Evolutionary conservation across 192 early-diverging fungal species (phyloP).

Genomic region (Entophlyctis helioformis): DNA sequence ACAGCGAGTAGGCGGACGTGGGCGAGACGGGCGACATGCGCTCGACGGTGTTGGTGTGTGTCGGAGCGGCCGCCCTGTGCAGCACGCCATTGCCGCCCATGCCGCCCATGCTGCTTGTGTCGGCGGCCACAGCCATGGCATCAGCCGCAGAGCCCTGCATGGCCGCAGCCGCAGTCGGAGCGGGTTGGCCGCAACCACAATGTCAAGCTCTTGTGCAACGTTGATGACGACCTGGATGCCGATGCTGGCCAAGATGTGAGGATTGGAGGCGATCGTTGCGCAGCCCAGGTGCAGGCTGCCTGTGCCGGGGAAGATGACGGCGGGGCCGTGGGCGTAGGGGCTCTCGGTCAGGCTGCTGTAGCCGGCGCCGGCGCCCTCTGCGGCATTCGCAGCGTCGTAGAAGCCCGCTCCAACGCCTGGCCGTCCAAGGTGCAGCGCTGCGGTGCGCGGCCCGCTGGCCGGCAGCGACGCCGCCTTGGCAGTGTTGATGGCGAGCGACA

Average conservation of each 20-base stretch:
- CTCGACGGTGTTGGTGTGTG: neutral
- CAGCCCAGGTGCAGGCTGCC: slow-evolving; percentile 57
- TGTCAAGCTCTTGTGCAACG: slow-evolving; percentile 67
- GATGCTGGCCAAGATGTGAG: slow-evolving; percentile 25
- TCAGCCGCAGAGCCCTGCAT: neutral
- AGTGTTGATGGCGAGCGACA: no score
- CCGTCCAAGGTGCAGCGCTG: no score
- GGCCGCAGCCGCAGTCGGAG: neutral
- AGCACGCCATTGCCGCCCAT: neutral
- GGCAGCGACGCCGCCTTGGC: no score
- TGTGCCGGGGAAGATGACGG: slow-evolving; percentile 50
- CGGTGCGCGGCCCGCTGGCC: no score
- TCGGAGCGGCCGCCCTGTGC: neutral
- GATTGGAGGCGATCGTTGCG: slow-evolving; percentile 48
- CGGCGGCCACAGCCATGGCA: neutral
- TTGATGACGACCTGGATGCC: slow-evolving; percentile 54
- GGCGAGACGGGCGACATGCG: neutral
- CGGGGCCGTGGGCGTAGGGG: slow-evolving; percentile 27
- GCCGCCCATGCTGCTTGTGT: no score
- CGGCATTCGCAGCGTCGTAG: no score
- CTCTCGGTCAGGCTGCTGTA: neutral
- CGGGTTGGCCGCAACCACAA: neutral
- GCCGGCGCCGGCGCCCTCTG: no score
- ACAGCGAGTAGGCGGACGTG: neutral
- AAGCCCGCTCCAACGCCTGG: no score